Evolutionary conservation across 257 asterid genomes (phyloP), one percentile per base, ranked within the genome.

Genomic region (Mentha longifolia): DNA sequence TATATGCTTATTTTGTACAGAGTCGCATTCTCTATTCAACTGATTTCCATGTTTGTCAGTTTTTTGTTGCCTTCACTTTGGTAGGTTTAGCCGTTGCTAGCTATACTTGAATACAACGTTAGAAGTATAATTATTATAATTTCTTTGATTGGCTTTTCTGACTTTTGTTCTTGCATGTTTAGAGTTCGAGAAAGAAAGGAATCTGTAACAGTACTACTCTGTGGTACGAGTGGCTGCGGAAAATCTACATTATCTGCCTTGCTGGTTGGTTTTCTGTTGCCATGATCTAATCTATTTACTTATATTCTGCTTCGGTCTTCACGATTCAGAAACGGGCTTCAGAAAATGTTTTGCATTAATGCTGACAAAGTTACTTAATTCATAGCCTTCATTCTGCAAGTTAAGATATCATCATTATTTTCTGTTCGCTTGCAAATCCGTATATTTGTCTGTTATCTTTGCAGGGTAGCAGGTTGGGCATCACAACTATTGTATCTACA

Each of bases 221-320:
- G 98, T 66, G 98, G 98, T 55, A 92, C 98, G 10, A 89, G 98
- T 74, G 98, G 98, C 71, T 92, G 98, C 73, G 98, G 98, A 56
- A 92, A 92, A 88, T 92, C 98, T 67, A 92, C 98, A 37, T 81
- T 92, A 78, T 92, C 98, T 67, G 94, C 98, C 9, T 83, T 92
- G 84, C 92, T 92, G 92, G 98, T 92, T 80, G 73, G 85, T 73
- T 51, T 82, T 71, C 15, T 19, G 70, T 71, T 63, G 46, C 70
- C n/a, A 51, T 28, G 67, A 47, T 71, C 25, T 43, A 33, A 49
- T 70, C 58, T 39, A 20, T 67, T 57, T 49, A 7, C 17, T 63
- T 66, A 12, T 65, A 30, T 17, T 52, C 28, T 50, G 50, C 11
- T 43, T 17, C 37, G n/a, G 28, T 65, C 54, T 56, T 74, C 28